Evolutionary conservation across 441 rosid species (phyloP).

Genomic region (Pelargonium cotyledonis): DNA sequence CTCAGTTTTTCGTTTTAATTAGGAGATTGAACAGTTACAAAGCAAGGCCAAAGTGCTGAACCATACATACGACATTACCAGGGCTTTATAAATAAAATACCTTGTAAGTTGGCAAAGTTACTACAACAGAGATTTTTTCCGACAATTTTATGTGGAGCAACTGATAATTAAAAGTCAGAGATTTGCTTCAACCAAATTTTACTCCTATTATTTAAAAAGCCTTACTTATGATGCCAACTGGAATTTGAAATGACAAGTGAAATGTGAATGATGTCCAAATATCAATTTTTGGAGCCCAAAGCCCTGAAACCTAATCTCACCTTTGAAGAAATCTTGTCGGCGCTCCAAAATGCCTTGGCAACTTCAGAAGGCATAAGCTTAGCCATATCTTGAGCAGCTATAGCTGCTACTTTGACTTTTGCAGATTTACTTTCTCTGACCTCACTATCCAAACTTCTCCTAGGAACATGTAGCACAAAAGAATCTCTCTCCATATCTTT

Average conservation of each 20-base stretch:
- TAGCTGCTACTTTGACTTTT: slow-evolving; percentile 58
- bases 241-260: neutral
- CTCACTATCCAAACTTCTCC: slow-evolving; percentile 39
- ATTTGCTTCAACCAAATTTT: too few relatives aligned
- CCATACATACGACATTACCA: too few relatives aligned
- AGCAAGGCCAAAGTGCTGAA: too few relatives aligned
- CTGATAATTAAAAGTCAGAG: too few relatives aligned
- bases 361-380: slow-evolving; percentile 91
- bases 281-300: slow-evolving; percentile 4
- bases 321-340: slow-evolving; percentile 71
- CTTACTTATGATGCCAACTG: neutral
- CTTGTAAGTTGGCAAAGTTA: too few relatives aligned
- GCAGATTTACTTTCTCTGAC: slow-evolving; percentile 39
- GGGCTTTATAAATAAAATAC: too few relatives aligned
- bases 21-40: too few relatives aligned
- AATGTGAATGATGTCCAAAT: slow-evolving; percentile 5
- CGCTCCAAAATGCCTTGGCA: slow-evolving; percentile 73
- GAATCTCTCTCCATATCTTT: slow-evolving; percentile 63
- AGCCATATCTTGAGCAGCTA: slow-evolving; percentile 75
- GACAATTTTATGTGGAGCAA: too few relatives aligned
- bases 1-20: neutral
- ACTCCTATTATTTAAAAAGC: slow-evolving; percentile 5
- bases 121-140: too few relatives aligned
- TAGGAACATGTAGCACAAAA: slow-evolving; percentile 61
- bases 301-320: slow-evolving; percentile 29